Base-by-base conservation (phyloP, 345 rosid genomes). In the Pistacia atlantica region DNA sequence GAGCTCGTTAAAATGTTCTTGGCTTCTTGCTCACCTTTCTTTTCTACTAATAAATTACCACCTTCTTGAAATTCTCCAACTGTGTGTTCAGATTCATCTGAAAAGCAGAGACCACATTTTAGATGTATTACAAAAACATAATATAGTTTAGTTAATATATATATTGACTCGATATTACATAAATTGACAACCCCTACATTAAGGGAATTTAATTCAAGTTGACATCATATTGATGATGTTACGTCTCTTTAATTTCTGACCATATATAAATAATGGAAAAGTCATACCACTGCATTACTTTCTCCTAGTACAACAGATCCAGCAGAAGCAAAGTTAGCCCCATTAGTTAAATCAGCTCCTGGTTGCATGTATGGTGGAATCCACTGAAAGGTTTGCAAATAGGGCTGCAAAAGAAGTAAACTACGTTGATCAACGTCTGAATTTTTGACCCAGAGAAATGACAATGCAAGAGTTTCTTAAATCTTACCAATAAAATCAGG, bases 51-150 rank as follows among this genome's bases (percentile, higher is more conserved):
- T 20, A 48, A 68, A 42, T 49, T 11, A 52, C 80, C 65, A 79
- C 73, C 35, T 75, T 69, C 73, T 75, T 58, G 66, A 84, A 78
- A 57, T 67, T 33, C 25, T 16, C 46, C 38, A 83, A 11, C 51
- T 83, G 84, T 46, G 11, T n/a, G 54, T 55, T 59, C 7, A 84
- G 69, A 51, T 73, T 56, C 31, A 81, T 58, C 86, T 81, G 78
- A 33, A 46, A 20, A 25, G 45, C 1, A 22, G 56, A 51, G 42
- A 38, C 5, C 5, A 51, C 0, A 51, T 51, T 51, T 49, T 49
- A 49, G 54, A 49, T 49, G 3, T 11, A 49, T 49, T 49, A 49
- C 2, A 4, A 2, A 49, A 49, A 5, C 54, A 38, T 38, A 38
- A 38, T 38, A 2, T 38, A 38, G 7, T 38, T 38, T 38, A 38